Conservation (phyloP, 1,139 yeast species). For the Waltiozyma solani region DNA sequence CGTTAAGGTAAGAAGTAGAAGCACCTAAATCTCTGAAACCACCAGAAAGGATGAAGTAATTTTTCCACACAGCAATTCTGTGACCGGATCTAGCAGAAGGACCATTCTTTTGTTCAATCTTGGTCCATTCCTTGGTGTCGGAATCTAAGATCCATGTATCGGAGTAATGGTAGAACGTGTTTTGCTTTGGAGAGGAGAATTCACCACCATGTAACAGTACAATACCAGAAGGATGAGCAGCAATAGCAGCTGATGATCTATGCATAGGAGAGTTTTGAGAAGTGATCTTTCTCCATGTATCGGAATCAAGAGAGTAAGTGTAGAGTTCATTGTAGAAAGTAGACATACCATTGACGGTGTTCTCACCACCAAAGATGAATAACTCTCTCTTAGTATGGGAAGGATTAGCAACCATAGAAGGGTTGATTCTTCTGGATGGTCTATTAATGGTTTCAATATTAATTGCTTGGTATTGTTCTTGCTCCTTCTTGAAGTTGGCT, state of each 20-base stretch:
- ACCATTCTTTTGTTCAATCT: conserved; percentile 62
- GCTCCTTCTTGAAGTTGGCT: conserved; percentile 70
- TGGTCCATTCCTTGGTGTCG: conserved; percentile 80
- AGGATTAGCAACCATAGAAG: conserved; percentile 71
- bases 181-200: conserved; percentile 92
- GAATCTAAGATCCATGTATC: conserved; percentile 93
- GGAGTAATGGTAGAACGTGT: conserved; percentile 92
- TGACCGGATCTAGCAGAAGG: conserved; percentile 93
- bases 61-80: conserved; percentile 85
- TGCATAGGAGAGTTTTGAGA: conserved; percentile 90
- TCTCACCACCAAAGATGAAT: conserved; percentile 85
- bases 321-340: conserved; percentile 77
- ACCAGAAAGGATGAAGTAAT: conserved; percentile 75
- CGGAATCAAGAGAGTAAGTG: conserved; percentile 66
- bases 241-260: conserved; percentile 89
- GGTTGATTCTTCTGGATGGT: conserved; percentile 65
- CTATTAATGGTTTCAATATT: conserved; percentile 43
- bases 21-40: conserved; percentile 89
- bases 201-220: conserved; percentile 91
- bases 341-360: conserved; percentile 36
- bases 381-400: conserved; percentile 69
- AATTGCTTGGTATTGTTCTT: conserved; percentile 68
- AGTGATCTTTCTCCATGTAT: conserved; percentile 68
- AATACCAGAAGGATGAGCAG: conserved; percentile 86
- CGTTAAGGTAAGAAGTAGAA: conserved; percentile 74